Evolutionary conservation across 2,329 filamentous ascomycete genomes (phyloP).

Genomic region (Claviceps sorghi): DNA sequence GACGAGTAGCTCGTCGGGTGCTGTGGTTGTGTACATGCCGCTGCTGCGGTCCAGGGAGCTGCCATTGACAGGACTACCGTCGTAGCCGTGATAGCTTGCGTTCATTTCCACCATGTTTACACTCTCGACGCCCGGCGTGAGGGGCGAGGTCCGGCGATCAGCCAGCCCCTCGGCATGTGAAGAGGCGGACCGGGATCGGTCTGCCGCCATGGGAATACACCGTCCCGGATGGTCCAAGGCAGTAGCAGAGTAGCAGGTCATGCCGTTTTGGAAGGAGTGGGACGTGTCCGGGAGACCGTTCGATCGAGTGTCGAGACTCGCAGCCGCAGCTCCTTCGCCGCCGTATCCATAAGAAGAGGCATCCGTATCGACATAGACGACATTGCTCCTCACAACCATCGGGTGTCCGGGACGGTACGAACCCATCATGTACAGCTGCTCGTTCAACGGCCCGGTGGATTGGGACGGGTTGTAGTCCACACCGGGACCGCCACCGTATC

Average conservation of each 20-base stretch:
- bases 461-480: slow-evolving; percentile 14
- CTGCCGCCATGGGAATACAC: not conserved
- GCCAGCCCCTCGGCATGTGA: not conserved
- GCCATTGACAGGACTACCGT: not conserved
- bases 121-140: not conserved
- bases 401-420: slow-evolving; percentile 13
- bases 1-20: slow-evolving; percentile 7
- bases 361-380: slow-evolving; percentile 15
- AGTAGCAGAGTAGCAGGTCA: slow-evolving; percentile 3
- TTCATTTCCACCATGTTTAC: not conserved
- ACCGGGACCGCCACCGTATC: slow-evolving; percentile 14
- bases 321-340: slow-evolving; percentile 4
- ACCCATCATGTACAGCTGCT: slow-evolving; percentile 12
- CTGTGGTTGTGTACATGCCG: slow-evolving; percentile 8
- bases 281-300: slow-evolving; percentile 7
- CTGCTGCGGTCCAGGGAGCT: not conserved
- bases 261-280: slow-evolving; percentile 11
- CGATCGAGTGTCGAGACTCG: slow-evolving; percentile 9
- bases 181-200: not conserved
- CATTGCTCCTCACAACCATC: slow-evolving; percentile 8
- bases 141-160: not conserved
- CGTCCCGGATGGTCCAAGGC: slow-evolving; percentile 1
- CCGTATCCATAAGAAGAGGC: slow-evolving; percentile 14
- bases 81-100: slow-evolving; percentile 2
- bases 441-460: slow-evolving; percentile 9